Conservation (phyloP, 192 early-diverging fungal genomes). For the Backusella mclennaniae region DNA sequence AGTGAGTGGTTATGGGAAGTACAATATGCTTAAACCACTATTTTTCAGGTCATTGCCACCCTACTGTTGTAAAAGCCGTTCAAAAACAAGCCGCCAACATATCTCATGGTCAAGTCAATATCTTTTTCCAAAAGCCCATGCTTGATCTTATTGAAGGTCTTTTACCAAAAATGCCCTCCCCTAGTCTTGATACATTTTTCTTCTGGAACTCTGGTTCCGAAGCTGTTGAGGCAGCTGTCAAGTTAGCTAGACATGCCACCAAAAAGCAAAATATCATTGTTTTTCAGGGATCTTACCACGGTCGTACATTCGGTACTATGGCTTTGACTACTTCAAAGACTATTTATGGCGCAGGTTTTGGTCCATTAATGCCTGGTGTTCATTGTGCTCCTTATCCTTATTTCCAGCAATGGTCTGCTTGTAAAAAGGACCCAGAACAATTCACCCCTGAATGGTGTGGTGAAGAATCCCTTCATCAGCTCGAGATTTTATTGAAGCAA, state of each 20-base stretch:
- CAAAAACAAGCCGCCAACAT: slow-evolving; percentile 46
- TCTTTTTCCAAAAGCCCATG: slow-evolving; percentile 43
- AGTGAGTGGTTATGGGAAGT: not conserved
- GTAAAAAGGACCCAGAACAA: slow-evolving; percentile 26
- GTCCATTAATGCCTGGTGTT: slow-evolving; percentile 47
- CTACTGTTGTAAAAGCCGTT: slow-evolving; percentile 48
- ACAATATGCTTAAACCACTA: not conserved
- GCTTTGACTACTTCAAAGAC: slow-evolving; percentile 46
- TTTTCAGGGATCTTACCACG: slow-evolving; percentile 45
- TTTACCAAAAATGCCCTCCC: slow-evolving; percentile 37
- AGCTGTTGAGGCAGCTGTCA: slow-evolving; percentile 44
- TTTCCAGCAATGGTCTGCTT: slow-evolving; percentile 36
- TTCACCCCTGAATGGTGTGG: slow-evolving; percentile 34
- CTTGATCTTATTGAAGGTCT: slow-evolving; percentile 38
- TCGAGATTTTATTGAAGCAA: slow-evolving; percentile 42
- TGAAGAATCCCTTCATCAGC: slow-evolving; percentile 34
- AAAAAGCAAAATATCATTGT: slow-evolving; percentile 49
- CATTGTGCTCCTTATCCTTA: slow-evolving; percentile 41
- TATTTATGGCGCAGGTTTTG: slow-evolving; percentile 37
- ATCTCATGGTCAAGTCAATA: slow-evolving; percentile 41
- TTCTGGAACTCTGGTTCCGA: slow-evolving; percentile 47
- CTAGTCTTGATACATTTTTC: slow-evolving; percentile 41
- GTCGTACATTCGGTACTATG: slow-evolving; percentile 48
- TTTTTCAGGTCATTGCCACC: slow-evolving; percentile 42
- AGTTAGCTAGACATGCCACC: slow-evolving; percentile 43